Evolutionary conservation across 2,329 filamentous ascomycete genomes (phyloP).

Genomic region (Diaporthe nobilis): DNA sequence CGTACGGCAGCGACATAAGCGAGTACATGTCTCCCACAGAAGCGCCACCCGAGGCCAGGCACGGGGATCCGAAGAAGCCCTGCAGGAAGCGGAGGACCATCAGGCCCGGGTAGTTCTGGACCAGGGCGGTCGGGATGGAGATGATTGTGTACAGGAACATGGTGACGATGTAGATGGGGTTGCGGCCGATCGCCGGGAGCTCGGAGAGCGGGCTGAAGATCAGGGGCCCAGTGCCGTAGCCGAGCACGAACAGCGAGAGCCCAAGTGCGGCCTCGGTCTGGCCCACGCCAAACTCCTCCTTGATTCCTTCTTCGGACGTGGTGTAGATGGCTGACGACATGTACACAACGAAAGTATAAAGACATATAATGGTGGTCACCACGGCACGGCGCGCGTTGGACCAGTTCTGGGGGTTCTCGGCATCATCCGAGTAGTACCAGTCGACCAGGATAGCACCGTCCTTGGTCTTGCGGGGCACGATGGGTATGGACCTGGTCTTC

Average conservation of each 20-base stretch:
- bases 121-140: conserved; percentile 74
- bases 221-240: conserved; percentile 59
- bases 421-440: conserved; percentile 63
- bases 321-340: conserved; percentile 57
- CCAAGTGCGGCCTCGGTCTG: conserved; percentile 64
- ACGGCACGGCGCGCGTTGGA: conserved; percentile 52
- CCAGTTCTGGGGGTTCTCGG: conserved; percentile 68
- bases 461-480: conserved; percentile 49
- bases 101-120: conserved; percentile 73
- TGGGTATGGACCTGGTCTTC: conserved; percentile 48
- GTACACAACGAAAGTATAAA: conserved; percentile 66
- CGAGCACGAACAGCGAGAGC: conserved; percentile 69
- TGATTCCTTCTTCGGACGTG: conserved; percentile 56
- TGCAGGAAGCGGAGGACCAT: conserved; percentile 75
- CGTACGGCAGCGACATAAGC: conserved; percentile 69
- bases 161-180: conserved; percentile 76
- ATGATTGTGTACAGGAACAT: conserved; percentile 79
- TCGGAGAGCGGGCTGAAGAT: conserved; percentile 71
- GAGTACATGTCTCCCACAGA: conserved; percentile 68
- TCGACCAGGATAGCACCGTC: conserved; percentile 51
- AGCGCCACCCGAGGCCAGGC: conserved; percentile 71
- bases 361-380: conserved; percentile 55
- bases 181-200: conserved; percentile 72
- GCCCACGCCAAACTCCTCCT: conserved; percentile 63
- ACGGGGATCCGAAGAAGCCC: conserved; percentile 77